A percentile compares a stretch with the other conserved stretches of the same genome.
phyloP scores from a whole-genome alignment of 1,139 yeast genomes.

The Candida pseudoviswanathii region DNA sequence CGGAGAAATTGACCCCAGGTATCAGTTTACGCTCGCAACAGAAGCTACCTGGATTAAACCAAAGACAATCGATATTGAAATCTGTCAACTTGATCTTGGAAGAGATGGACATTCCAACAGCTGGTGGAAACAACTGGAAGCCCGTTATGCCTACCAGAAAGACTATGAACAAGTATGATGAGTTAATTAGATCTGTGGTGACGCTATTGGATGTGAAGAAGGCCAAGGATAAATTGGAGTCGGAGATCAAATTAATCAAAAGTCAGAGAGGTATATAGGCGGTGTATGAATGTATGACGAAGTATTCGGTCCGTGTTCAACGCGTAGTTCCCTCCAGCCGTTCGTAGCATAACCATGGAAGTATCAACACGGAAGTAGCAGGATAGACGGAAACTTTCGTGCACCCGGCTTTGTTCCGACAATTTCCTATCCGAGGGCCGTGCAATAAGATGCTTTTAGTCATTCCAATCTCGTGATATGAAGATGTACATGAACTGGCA shows the following conservation, averaged over 20 bases:
- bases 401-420: too few relatives aligned
- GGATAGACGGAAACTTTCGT: too few relatives aligned
- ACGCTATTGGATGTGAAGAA: constrained; percentile 81
- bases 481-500: too few relatives aligned
- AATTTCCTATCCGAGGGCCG: too few relatives aligned
- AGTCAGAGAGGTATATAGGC: constrained; percentile 43
- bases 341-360: too few relatives aligned
- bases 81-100: constrained; percentile 73
- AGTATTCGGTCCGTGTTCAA: background rate
- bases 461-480: too few relatives aligned
- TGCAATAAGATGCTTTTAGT: too few relatives aligned
- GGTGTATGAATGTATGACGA: constrained; percentile 11
- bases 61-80: constrained; percentile 65
- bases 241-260: constrained; percentile 69
- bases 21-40: constrained; percentile 76
- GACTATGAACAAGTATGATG: constrained; percentile 80
- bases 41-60: constrained; percentile 48
- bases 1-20: constrained; percentile 75
- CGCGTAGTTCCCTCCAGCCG: too few relatives aligned
- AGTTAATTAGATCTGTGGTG: constrained; percentile 69
- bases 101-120: constrained; percentile 76
- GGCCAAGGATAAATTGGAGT: constrained; percentile 83
- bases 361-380: too few relatives aligned
- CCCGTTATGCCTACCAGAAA: constrained; percentile 90
- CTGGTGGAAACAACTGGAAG: constrained; percentile 54